Evolutionary conservation across 257 asterid species (phyloP).

Genomic region (Capsicum rhomboideum): DNA sequence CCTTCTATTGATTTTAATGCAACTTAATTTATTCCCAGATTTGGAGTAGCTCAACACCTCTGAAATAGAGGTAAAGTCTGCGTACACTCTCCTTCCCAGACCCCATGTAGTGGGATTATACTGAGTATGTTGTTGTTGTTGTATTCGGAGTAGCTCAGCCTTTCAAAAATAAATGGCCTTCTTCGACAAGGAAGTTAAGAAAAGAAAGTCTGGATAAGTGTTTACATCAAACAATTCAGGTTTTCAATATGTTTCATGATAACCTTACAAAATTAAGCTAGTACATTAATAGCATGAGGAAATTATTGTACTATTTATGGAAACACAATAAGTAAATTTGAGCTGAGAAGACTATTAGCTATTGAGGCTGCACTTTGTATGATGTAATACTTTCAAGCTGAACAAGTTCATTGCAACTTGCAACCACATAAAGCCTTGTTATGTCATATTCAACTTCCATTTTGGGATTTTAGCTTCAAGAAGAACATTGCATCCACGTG

Average conservation of each 20-base stretch:
- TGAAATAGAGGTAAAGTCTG: no score
- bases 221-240: no score
- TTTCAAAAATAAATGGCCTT: neutral
- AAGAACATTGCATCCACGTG: no score
- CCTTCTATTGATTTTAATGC: neutral
- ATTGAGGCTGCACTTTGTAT: neutral
- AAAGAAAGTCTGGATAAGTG: neutral
- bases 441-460: no score
- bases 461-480: no score
- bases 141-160: neutral
- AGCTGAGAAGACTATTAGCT: neutral
- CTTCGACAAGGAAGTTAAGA: neutral
- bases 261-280: neutral
- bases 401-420: no score
- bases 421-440: no score
- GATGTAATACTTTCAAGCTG: neutral
- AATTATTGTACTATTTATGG: neutral
- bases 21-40: neutral
- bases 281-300: neutral
- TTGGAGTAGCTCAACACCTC: no score
- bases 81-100: no score
- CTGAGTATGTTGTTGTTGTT: no score
- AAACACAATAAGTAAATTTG: neutral
- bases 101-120: no score
- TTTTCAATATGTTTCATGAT: neutral